Base-by-base conservation (phyloP, 2,329 filamentous ascomycete genomes). In the Intubia oerlemansii region DNA sequence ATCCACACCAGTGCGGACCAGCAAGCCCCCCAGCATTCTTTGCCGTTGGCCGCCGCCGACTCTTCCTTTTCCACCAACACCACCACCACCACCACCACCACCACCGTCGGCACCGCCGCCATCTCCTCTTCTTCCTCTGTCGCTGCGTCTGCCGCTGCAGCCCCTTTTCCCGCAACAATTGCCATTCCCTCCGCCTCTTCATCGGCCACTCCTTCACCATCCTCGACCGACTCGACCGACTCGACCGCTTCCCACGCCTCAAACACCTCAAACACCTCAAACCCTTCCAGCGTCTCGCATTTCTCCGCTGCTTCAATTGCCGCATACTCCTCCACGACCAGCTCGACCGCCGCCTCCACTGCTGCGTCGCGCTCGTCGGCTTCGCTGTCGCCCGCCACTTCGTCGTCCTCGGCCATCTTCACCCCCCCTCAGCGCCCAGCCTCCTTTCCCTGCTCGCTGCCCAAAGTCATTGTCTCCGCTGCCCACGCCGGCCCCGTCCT, bases 351-450 rank as follows among this genome's bases (percentile, higher is more conserved):
- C 12, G 10, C 29, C 29, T 10, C 24, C 19, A 27, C 20, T 18
- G 14, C 20, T 13, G 12, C 12, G 6, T 7, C 13, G 10, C 12
- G 4, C 19, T 6, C 19, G 10, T 16, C 18, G n/a, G 5, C 20
- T n/a, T 22, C 7, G 18, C 18, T 29, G 12, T 29, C 33, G 5
- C 29, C 30, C 1, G 32, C 34, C 10, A 32, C 36, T 9, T 16
- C 23, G 14, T 28, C 26, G 9, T 25, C 27, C 25, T 30, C 33
- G 31, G 22, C 34, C 16, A 23, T 27, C 28, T 17, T 28, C 27
- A 34, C 25, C 30, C 26, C 34, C 27, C 18, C 24, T 15, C 15
- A 16, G 17, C 14, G 19, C 25, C 13, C 25, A n/a, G 17, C 25
- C 25, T 14, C 25, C 13, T 16, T 16, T n/a, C 19, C 17, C 25